Percentiles rank a stretch among this genome's conserved stretches.
Evolutionary conservation across 805 yeast species (phyloP).

Genomic region (Ogataea philodendri): DNA sequence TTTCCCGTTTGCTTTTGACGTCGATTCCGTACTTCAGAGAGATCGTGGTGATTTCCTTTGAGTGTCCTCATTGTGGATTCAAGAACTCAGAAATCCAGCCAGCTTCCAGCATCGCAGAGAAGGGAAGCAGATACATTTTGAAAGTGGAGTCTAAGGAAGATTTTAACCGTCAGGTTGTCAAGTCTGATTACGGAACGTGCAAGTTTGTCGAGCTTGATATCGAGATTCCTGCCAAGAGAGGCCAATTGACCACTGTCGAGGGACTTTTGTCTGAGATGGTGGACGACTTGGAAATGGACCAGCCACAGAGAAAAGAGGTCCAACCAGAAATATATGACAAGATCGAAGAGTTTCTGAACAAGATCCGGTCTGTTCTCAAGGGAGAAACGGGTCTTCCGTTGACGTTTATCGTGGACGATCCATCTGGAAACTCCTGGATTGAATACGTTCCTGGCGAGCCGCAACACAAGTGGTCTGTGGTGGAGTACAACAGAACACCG

Average conservation of each 20-base stretch:
- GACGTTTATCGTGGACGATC: conserved; percentile 81
- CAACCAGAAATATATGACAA: conserved; percentile 77
- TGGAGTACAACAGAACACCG: conserved; percentile 77
- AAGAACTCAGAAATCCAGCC: conserved; percentile 92
- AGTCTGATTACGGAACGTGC: conserved; percentile 81
- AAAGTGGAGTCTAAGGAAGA: conserved; percentile 69
- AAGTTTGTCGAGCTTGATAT: conserved; percentile 81
- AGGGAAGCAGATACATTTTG: conserved; percentile 73
- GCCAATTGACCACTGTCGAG: conserved; percentile 89
- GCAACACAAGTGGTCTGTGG: conserved; percentile 84
- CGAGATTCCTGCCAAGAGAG: conserved; percentile 93
- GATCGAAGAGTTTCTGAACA: conserved; percentile 65
- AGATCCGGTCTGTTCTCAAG: conserved; percentile 56
- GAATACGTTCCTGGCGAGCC: conserved; percentile 86
- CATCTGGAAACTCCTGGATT: conserved; percentile 97
- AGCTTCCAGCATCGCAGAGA: conserved; percentile 88
- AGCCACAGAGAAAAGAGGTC: conserved; percentile 67
- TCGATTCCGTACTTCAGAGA: conserved; percentile 90
- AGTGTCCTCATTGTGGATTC: conserved; percentile 91
- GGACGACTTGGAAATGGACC: conserved; percentile 76
- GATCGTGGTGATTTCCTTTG: conserved; percentile 89
- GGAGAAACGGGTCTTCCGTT: conserved; percentile 74
- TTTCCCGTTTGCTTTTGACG: conserved; percentile 79
- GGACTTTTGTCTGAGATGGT: conserved; percentile 84
- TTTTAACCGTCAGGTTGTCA: conserved; percentile 86